Conservation (phyloP, 129 eudicot genomes). For the sunflower (Helianthus annuus) region DNA sequence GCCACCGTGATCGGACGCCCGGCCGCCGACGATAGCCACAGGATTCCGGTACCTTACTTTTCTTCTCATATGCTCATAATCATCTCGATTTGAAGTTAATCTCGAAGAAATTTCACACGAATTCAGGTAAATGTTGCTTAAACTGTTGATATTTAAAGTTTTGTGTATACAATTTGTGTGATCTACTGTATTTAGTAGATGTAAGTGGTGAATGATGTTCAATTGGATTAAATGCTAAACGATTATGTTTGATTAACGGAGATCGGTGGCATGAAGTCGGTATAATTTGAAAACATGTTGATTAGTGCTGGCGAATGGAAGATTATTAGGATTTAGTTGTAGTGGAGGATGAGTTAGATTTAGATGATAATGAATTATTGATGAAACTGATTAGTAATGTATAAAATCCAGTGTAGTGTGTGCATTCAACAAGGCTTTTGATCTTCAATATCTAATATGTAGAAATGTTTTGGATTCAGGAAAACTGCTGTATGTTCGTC, state of each 20-base stretch:
- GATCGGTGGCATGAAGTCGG: conserved; percentile 4
- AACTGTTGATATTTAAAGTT: background rate
- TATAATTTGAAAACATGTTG: background rate
- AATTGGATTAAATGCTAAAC: background rate
- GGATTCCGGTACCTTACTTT: conserved; percentile 15
- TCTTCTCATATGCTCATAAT: background rate
- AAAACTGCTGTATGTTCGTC: background rate
- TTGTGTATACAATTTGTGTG: background rate
- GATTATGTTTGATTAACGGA: conserved; percentile 21
- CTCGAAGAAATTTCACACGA: conserved; percentile 8
- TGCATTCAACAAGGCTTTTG: conserved; percentile 17
- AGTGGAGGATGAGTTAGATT: too few species aligned
- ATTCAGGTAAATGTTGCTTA: conserved; percentile 10
- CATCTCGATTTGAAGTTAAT: conserved; percentile 4
- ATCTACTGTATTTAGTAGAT: conserved; percentile 24
- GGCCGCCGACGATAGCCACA: conserved; percentile 20
- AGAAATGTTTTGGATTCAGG: background rate
- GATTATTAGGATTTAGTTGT: background rate
- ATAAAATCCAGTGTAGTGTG: background rate
- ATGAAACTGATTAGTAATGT: background rate
- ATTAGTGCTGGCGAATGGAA: conserved; percentile 2
- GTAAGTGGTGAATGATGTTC: background rate
- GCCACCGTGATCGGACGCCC: conserved; percentile 19
- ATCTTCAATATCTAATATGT: conserved; percentile 19
- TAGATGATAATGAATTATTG: conserved; percentile 6